Percentiles rank a stretch among this genome's conserved stretches.
Conservation (phyloP, 345 rosid species). For the Brassica juncea region DNA sequence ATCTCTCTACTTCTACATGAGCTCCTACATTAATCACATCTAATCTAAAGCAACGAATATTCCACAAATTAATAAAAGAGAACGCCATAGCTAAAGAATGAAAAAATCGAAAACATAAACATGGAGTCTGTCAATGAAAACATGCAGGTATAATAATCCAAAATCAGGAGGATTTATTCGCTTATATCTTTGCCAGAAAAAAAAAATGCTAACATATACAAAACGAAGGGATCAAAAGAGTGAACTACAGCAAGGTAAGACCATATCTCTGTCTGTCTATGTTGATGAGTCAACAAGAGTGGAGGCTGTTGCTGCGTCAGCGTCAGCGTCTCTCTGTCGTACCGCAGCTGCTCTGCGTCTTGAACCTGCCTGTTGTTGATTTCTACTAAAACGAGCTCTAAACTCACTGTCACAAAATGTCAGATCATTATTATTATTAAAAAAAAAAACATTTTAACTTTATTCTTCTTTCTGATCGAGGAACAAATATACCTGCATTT, state of each 20-base stretch:
- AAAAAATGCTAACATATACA: conserved; percentile 27
- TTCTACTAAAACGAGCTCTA: conserved; percentile 83
- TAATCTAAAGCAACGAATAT: background rate
- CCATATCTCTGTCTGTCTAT: background rate
- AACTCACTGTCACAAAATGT: conserved; percentile 62
- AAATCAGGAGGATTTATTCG: conserved; percentile 14
- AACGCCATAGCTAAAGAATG: background rate
- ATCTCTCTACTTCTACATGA: background rate
- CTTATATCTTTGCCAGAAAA: conserved; percentile 10
- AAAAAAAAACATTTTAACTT: conserved; percentile 15
- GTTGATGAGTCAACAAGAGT: conserved; percentile 63
- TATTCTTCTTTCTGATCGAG: conserved; percentile 3
- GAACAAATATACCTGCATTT: conserved; percentile 74
- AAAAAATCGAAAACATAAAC: background rate
- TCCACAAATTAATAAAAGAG: background rate
- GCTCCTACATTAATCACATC: background rate
- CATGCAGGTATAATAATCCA: background rate
- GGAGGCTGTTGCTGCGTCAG: conserved; percentile 76
- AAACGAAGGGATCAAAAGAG: conserved; percentile 14
- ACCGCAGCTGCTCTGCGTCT: conserved; percentile 98
- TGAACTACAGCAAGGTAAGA: background rate
- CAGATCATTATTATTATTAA: conserved; percentile 9
- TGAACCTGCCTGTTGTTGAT: conserved; percentile 94
- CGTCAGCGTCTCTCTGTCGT: conserved; percentile 79
- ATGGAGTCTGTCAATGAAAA: background rate